Evolutionary conservation across 345 rosid species (phyloP).

Genomic region (Bruguiera sexangula): DNA sequence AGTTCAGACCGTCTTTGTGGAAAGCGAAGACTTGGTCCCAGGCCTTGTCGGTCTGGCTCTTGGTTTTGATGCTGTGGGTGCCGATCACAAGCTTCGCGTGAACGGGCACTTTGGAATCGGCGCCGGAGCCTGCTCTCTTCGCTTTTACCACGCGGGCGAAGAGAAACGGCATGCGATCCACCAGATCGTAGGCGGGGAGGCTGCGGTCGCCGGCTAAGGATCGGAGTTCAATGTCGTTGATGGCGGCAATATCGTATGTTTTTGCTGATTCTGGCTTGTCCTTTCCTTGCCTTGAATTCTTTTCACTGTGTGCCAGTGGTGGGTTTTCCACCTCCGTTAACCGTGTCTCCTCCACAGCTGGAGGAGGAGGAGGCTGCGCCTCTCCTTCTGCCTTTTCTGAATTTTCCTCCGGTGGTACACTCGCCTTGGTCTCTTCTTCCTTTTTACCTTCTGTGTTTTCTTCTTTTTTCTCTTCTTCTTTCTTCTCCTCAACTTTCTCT

Average conservation of each 20-base stretch:
- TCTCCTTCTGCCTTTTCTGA: slow-evolving; percentile 10
- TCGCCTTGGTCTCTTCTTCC: slow-evolving; percentile 34
- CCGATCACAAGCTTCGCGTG: slow-evolving; percentile 80
- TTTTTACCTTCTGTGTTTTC: slow-evolving; percentile 23
- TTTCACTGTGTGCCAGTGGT: slow-evolving; percentile 45
- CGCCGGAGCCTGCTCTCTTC: slow-evolving; percentile 32
- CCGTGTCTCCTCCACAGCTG: slow-evolving; percentile 25
- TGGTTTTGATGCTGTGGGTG: slow-evolving; percentile 73
- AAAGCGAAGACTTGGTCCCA: slow-evolving; percentile 95
- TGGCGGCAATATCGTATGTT: slow-evolving; percentile 30
- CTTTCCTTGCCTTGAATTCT: slow-evolving; percentile 25
- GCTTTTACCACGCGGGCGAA: slow-evolving; percentile 72
- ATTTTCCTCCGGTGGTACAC: slow-evolving; percentile 26
- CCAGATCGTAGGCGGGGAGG: slow-evolving; percentile 67
- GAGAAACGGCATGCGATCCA: slow-evolving; percentile 79
- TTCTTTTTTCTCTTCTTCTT: slow-evolving; percentile 36
- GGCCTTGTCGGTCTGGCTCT: slow-evolving; percentile 53
- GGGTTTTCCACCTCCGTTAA: slow-evolving; percentile 37
- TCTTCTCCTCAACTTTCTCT: slow-evolving; percentile 33
- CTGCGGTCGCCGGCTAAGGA: slow-evolving; percentile 50
- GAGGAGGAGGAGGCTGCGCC: slow-evolving; percentile 12
- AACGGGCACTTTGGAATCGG: slow-evolving; percentile 36
- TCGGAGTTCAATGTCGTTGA: slow-evolving; percentile 51
- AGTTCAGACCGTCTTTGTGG: slow-evolving; percentile 74
- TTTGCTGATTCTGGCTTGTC: slow-evolving; percentile 29